Base-by-base conservation (phyloP, 768 basidiomycete genomes). In the Neoboletus magnificus region DNA sequence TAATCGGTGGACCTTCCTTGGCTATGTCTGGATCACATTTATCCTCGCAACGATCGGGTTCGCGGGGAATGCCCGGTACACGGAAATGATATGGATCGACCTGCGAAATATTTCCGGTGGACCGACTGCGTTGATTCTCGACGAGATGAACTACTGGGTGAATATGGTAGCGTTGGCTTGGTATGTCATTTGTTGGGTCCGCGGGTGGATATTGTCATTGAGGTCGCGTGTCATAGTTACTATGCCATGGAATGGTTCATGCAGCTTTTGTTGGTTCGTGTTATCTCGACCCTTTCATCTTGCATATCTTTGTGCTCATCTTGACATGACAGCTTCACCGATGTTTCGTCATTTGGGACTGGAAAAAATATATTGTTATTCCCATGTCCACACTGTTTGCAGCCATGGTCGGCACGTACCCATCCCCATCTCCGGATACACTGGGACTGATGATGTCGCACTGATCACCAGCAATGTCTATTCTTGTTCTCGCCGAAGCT, bases 31-130 rank as follows among this genome's bases (percentile, higher is more conserved):
- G 46, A 48, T 64, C 39, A 70, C 67, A 1, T 72, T 73, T 30
- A 9, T 37, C 15, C 48, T 72, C 33, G 73, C 58, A 5, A 67
- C 66, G 1, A 49, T 74, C 11, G 63, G 61, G 10, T 60, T 68
- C 7, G 69, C 56, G 8, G 54, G 43, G 2, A 66, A 72, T 25
- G 55, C 60, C 3, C 66, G 60, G 37, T 71, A 66, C 52, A 72
- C 60, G 50, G 66, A 57, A 22, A 62, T 68, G 70, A 66, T 71
- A n/a, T 75, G 56, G 60, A 70, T 72, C 22, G 69, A 73, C 36
- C 8, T 67, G 32, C 69, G 71, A 13, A 55, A 58, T 30, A 20
- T 51, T 7, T 39, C 54, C 0, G 59, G 59, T 37, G 59, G 59
- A 5, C 51, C 62, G 5, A 61, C 55, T 13, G 61, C 60, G 35